Evolutionary conservation across 176 grass and related monocot species (phyloP).

Genomic region (Echinochloa phyllopogon): DNA sequence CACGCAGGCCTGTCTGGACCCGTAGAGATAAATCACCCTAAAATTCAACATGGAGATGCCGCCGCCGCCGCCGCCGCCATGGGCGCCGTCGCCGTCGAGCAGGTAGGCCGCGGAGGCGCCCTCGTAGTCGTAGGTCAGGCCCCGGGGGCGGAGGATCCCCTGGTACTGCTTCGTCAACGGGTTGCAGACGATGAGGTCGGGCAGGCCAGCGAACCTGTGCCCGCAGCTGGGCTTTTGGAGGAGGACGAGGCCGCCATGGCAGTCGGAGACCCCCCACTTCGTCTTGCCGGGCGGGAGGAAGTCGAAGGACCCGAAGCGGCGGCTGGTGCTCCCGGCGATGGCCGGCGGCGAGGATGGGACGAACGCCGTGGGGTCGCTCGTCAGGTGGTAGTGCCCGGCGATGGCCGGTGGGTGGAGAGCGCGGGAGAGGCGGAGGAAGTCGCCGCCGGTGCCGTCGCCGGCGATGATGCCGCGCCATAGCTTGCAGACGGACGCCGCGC

Average conservation of each 20-base stretch:
- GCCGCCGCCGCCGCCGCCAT: not conserved
- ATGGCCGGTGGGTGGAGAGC: not conserved
- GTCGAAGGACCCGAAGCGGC: not conserved
- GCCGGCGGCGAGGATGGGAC: not conserved
- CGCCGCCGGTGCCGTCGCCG: too few relatives aligned
- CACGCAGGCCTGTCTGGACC: not conserved
- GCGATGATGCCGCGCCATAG: not conserved
- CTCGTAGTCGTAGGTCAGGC: too few relatives aligned
- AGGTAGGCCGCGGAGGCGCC: too few relatives aligned
- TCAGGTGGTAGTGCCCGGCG: not conserved
- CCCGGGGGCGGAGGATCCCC: not conserved
- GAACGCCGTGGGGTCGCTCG: not conserved
- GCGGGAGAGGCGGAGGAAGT: slow-evolving; percentile 1
- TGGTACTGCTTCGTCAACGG: not conserved
- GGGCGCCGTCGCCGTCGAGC: not conserved
- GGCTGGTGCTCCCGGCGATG: not conserved
- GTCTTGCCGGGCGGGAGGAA: not conserved
- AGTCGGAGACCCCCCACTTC: not conserved
- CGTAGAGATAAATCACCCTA: not conserved
- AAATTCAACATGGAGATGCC: not conserved
- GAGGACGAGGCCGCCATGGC: slow-evolving; percentile 9
- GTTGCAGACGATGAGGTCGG: not conserved
- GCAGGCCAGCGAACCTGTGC: too few relatives aligned
- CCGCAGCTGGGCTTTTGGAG: too few relatives aligned
- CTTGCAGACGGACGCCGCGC: not conserved